Conservation (phyloP, 768 basidiomycete genomes). For the Trametes meyenii region DNA sequence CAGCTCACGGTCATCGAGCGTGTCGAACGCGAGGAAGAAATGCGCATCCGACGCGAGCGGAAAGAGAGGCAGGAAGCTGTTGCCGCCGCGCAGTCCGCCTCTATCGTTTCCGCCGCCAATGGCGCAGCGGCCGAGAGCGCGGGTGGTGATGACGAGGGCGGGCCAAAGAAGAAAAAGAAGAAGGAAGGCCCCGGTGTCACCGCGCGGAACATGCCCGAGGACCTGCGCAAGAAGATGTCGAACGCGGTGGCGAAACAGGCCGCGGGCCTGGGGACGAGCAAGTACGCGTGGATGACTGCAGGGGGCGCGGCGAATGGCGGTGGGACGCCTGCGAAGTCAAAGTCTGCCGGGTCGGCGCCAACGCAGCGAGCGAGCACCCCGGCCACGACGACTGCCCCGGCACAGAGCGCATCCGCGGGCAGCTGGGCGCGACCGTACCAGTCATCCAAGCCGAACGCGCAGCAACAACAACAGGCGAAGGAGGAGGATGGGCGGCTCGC, state of each 20-base stretch:
- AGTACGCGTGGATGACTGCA: conserved; percentile 89
- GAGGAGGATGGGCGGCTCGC: conserved; percentile 62
- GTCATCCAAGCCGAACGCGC: conserved; percentile 45
- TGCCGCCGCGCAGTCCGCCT: conserved; percentile 66
- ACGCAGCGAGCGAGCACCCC: conserved; percentile 33
- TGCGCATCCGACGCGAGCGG: conserved; percentile 69
- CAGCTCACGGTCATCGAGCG: conserved; percentile 76
- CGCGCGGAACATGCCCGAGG: conserved; percentile 88
- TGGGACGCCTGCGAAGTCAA: conserved; percentile 41
- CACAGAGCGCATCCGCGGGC: conserved; percentile 25
- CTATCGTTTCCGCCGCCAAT: conserved; percentile 53
- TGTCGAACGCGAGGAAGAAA: conserved; percentile 84
- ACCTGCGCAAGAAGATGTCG: conserved; percentile 89
- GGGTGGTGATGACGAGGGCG: conserved; percentile 51
- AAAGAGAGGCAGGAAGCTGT: conserved; percentile 77
- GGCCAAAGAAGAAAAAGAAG: conserved; percentile 74
- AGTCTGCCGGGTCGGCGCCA: conserved; percentile 26
- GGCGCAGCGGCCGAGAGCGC: conserved; percentile 41
- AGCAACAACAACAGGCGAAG: conserved; percentile 33
- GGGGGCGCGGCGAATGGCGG: conserved; percentile 38
- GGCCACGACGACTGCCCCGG: conserved; percentile 38
- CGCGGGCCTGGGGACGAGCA: conserved; percentile 74
- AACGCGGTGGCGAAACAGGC: conserved; percentile 89
- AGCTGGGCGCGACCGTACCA: conserved; percentile 69
- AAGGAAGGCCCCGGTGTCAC: conserved; percentile 84